Evolutionary conservation across 2,329 filamentous ascomycete species (phyloP), one percentile per base, ranked within the genome.

Genomic region (Colletotrichum sp.): DNA sequence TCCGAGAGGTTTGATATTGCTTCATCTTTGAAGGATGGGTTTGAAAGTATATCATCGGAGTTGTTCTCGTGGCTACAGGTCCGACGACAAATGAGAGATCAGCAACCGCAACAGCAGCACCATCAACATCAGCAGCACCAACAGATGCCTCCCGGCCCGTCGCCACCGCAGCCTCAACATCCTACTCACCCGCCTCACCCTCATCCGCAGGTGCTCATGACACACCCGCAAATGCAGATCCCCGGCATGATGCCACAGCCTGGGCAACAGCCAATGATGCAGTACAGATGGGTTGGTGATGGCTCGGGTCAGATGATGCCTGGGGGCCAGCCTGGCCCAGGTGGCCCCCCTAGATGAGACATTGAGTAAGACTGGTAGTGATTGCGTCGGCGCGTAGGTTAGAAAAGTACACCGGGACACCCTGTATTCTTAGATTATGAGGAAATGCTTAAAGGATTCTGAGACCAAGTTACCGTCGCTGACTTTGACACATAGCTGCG

Each of bases 1-100:
- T 91, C 91, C 39, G 87, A 91, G 77, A 86, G 91, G 3, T 93
- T 92, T 92, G 88, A 88, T 5, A 88, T 92, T 75, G 89, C 90
- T 3, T 84, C 87, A 39, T 86, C 88, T 75, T 85, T 93, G n/a
- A 86, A 88, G 76, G 83, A 86, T 52, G 89, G 85, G 52, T 93
- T 93, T 79, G 88, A 92, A 77, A 81, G 82, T 65, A 86, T 87
- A 15, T 92, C 88, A 6, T 84, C 82, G 34, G 85, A 88, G 62
- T 84, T 88, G 7, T 78, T 88, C 28, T 84, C 87, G 5, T 83
- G 86, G 5, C 82, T 92, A 16, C 83, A 81, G 78, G 83, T 84
- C 44, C 85, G 86, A 28, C 83, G 82, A 64, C 82, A 83, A 57
- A 79, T 85, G 78, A 82, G 84, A 39, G 81, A 83, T 18, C 71